Evolutionary conservation across 257 asterid genomes (phyloP), one percentile per base, ranked within the genome.

Genomic region (Gentiana straminea): DNA sequence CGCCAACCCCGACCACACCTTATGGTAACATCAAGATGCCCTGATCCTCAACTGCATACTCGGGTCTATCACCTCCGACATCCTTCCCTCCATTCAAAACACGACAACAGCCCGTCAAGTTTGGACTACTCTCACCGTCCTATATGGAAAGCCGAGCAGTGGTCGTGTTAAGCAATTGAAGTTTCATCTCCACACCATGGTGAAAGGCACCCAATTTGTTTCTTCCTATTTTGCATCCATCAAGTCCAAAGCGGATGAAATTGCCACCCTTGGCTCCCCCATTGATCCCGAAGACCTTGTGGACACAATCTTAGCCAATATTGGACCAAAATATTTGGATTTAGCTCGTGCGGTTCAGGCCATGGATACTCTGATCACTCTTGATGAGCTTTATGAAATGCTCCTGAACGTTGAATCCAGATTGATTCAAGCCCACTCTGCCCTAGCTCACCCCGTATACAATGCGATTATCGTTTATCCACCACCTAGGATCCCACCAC

Each of bases 211-310:
- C 5, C 36, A 33, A 13, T 8, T 49, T 2, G 34, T 63, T 37
- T 44, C 49, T 0, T 11, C 46, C 2, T 15, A 37, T 3, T 43
- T 54, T 54, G 38, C 34, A n/a, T 0, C 41, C 52, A 4, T 63
- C 2, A 63, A 48, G 5, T n/a, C 4, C 4, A 15, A 4, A 1
- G 44, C 43, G 0, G 65, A 66, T 24, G 34, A 52, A 59, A 55
- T 66, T 33, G 65, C 65, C 3, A 0, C 38, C 1, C 8, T 46
- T 1, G 59, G 64, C 1, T 8, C 8, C 0, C 65, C 55, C 0
- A 1, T 59, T 7, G 65, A 58, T 3, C 7, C 5, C 0, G 71
- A 66, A 3, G 71, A 66, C 24, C 43, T 52, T 1, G 9, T 38
- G 3, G 9, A 43, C 2, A 44, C 13, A 3, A 38, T 59, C 2